phyloP scores from a whole-genome alignment of 768 basidiomycete species.

The Mycena galopus region DNA sequence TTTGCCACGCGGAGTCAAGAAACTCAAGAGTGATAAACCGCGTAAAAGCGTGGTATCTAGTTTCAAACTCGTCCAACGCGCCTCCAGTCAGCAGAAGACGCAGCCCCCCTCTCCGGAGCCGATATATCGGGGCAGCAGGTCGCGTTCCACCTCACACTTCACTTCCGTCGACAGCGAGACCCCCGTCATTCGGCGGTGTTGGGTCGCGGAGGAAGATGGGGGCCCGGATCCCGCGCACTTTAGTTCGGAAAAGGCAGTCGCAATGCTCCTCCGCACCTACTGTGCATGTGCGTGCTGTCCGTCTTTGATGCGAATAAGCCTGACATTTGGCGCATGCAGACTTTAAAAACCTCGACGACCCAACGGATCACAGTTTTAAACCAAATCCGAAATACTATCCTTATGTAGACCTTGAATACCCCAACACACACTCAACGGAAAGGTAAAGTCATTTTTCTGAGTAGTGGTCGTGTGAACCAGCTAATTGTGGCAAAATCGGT shows the following conservation, averaged over 20 bases:
- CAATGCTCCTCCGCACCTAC: slow-evolving; percentile 73
- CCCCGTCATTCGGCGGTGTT: slow-evolving; percentile 58
- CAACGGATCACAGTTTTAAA: slow-evolving; percentile 72
- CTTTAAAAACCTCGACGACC: slow-evolving; percentile 77
- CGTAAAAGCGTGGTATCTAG: slow-evolving; percentile 52
- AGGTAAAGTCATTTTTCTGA: slow-evolving; percentile 56
- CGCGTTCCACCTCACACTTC: slow-evolving; percentile 74
- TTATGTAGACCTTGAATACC: slow-evolving; percentile 82
- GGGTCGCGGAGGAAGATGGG: slow-evolving; percentile 67
- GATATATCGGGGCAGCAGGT: slow-evolving; percentile 70
- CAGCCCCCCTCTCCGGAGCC: slow-evolving; percentile 64
- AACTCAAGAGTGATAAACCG: slow-evolving; percentile 50
- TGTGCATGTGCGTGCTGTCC: slow-evolving; percentile 68
- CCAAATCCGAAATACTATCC: slow-evolving; percentile 73
- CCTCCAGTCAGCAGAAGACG: slow-evolving; percentile 55
- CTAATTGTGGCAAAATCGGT: slow-evolving; percentile 13
- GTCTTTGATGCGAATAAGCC: slow-evolving; percentile 20
- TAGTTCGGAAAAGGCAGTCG: slow-evolving; percentile 77
- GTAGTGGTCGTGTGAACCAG: slow-evolving; percentile 21
- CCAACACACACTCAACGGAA: slow-evolving; percentile 77
- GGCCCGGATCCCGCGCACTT: slow-evolving; percentile 64
- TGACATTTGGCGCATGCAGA: slow-evolving; percentile 57
- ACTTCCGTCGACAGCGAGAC: slow-evolving; percentile 52
- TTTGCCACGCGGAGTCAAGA: slow-evolving; percentile 56
- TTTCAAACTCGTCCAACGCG: slow-evolving; percentile 57